These are phyloP conservation scores for Taiozyma sp. DNA, from an alignment of 1,139 yeast species.

Conservation along the genomic window DNA sequence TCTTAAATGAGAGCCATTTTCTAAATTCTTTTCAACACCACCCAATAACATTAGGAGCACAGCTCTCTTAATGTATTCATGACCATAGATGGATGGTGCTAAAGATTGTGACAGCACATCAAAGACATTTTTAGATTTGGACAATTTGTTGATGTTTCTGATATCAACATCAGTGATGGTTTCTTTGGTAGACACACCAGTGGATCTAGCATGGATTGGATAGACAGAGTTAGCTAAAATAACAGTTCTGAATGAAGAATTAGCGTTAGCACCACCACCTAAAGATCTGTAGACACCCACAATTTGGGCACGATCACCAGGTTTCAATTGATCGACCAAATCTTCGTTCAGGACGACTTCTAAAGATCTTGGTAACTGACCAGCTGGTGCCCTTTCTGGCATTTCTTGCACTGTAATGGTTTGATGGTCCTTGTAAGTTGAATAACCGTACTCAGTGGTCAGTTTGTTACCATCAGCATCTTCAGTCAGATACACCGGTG, in stretches of 20 bases:
- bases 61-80: constrained; percentile 86
- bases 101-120: constrained; percentile 77
- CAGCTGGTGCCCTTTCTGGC: constrained; percentile 99
- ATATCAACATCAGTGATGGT: constrained; percentile 78
- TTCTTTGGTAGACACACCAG: constrained; percentile 78
- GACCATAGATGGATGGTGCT: constrained; percentile 96
- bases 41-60: constrained; percentile 87
- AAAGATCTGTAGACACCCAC: constrained; percentile 93
- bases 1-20: constrained; percentile 94
- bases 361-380: constrained; percentile 90
- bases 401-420: constrained; percentile 91
- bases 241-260: constrained; percentile 72
- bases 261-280: constrained; percentile 69
- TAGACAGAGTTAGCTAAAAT: constrained; percentile 85
- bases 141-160: constrained; percentile 75
- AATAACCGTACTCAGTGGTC: constrained; percentile 87
- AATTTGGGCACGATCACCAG: constrained; percentile 93
- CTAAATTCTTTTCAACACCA: constrained; percentile 91
- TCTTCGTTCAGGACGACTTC: constrained; percentile 93
- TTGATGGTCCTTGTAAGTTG: constrained; percentile 92
- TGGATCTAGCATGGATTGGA: constrained; percentile 80
- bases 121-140: constrained; percentile 66
- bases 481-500: constrained; percentile 90
- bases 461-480: constrained; percentile 88
- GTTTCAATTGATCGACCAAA: constrained; percentile 84